Evolutionary conservation across 495 filamentous ascomycete species (phyloP).

Genomic region (Amniculicola lignicola): DNA sequence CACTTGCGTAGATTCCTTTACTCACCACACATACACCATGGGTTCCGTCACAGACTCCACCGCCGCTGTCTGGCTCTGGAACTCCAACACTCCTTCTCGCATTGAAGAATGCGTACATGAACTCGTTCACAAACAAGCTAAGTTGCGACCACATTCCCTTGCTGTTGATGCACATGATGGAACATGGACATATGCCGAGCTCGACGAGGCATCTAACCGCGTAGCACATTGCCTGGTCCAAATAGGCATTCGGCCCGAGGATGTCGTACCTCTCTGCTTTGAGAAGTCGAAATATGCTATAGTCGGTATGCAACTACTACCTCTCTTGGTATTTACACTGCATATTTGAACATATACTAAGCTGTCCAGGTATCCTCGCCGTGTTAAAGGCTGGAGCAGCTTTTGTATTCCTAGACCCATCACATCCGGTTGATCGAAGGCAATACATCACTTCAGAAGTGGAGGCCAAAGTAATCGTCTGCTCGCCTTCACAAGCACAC

Average conservation of each 20-base stretch:
- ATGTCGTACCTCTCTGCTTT: constrained; percentile 23
- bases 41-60: constrained; percentile 16
- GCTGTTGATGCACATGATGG: constrained; percentile 35
- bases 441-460: constrained; percentile 21
- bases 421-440: constrained; percentile 20
- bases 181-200: constrained; percentile 38
- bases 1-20: not conserved
- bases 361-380: too few relatives aligned
- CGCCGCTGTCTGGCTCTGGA: constrained; percentile 23
- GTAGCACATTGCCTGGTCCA: constrained; percentile 39
- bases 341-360: too few relatives aligned
- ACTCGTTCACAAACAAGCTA: constrained; percentile 34
- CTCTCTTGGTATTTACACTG: too few relatives aligned
- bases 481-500: constrained; percentile 21
- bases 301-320: too few relatives aligned
- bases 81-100: constrained; percentile 17
- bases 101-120: constrained; percentile 53
- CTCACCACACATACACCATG: constrained; percentile 6
- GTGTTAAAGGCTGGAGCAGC: constrained; percentile 32
- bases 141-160: constrained; percentile 6
- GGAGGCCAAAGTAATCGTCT: constrained; percentile 25
- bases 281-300: constrained; percentile 25
- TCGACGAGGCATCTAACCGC: constrained; percentile 35
- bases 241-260: constrained; percentile 42
- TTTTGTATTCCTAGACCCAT: constrained; percentile 29